Percentiles rank a stretch among this genome's conserved stretches.
phyloP scores from a whole-genome alignment of 306 rosid genomes.

The Clitoria ternatea region DNA sequence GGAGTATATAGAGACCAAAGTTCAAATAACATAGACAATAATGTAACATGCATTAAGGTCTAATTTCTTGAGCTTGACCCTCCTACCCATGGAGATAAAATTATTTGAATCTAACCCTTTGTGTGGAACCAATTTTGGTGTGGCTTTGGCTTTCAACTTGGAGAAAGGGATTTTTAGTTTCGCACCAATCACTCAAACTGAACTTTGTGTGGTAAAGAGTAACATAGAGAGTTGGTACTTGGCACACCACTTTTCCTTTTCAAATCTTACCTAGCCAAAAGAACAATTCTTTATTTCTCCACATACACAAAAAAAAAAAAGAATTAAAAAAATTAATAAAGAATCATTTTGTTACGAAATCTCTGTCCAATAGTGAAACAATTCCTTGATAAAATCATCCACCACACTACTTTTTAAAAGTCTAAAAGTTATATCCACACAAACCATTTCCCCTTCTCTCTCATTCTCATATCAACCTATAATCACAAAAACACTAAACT shows the following conservation, averaged over 20 bases:
- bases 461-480: background rate
- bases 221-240: slow-evolving; percentile 35
- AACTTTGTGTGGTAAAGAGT: slow-evolving; percentile 44
- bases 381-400: slow-evolving; percentile 28
- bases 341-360: slow-evolving; percentile 28
- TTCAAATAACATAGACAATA: background rate
- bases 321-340: slow-evolving; percentile 5
- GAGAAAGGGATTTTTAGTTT: slow-evolving; percentile 37
- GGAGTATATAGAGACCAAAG: background rate
- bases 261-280: slow-evolving; percentile 36
- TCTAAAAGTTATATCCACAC: slow-evolving; percentile 25
- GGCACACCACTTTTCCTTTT: slow-evolving; percentile 32
- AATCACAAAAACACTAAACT: background rate
- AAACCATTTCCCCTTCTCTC: background rate
- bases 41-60: background rate
- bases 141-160: slow-evolving; percentile 36
- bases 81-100: slow-evolving; percentile 6
- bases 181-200: slow-evolving; percentile 30
- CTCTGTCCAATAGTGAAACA: slow-evolving; percentile 29
- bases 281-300: background rate
- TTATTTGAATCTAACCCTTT: slow-evolving; percentile 25
- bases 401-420: slow-evolving; percentile 25
- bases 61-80: slow-evolving; percentile 19
- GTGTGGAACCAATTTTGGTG: slow-evolving; percentile 26
- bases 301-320: background rate